These are phyloP conservation scores for Corymbia maculata DNA, from an alignment of 345 rosid genomes.

Conservation along the genomic window DNA sequence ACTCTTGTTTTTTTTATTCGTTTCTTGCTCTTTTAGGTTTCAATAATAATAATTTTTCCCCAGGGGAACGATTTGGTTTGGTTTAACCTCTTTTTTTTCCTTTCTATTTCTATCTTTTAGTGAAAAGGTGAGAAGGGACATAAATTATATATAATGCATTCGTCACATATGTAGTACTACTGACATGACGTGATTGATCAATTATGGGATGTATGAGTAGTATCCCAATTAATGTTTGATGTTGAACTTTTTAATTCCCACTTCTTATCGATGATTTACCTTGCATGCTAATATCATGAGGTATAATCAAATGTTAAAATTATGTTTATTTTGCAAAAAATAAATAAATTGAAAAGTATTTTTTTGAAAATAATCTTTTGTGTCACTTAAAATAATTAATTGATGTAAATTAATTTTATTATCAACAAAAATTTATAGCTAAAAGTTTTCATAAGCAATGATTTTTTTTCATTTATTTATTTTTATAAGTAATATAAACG, in stretches of 20 bases:
- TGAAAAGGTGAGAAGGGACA: neutral
- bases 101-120: neutral
- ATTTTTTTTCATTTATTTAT: too few relatives aligned
- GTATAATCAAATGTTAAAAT: neutral
- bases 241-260: neutral
- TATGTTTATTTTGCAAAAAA: too few relatives aligned
- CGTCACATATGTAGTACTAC: neutral
- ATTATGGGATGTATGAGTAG: neutral
- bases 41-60: neutral
- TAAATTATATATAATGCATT: neutral
- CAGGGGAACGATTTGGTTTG: neutral
- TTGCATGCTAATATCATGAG: fast-evolving
- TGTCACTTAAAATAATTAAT: too few relatives aligned
- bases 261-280: neutral
- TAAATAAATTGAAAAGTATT: too few relatives aligned
- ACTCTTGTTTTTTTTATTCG: neutral
- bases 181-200: neutral
- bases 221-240: neutral
- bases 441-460: too few relatives aligned
- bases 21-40: neutral
- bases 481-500: too few relatives aligned
- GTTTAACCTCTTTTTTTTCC: neutral
- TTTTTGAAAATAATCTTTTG: too few relatives aligned
- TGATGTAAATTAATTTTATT: too few relatives aligned
- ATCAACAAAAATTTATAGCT: too few relatives aligned